A percentile compares a stretch with the other conserved stretches of the same genome.
Evolutionary conservation across 768 basidiomycete species (phyloP).

Genomic region (Lactarius trivialis): DNA sequence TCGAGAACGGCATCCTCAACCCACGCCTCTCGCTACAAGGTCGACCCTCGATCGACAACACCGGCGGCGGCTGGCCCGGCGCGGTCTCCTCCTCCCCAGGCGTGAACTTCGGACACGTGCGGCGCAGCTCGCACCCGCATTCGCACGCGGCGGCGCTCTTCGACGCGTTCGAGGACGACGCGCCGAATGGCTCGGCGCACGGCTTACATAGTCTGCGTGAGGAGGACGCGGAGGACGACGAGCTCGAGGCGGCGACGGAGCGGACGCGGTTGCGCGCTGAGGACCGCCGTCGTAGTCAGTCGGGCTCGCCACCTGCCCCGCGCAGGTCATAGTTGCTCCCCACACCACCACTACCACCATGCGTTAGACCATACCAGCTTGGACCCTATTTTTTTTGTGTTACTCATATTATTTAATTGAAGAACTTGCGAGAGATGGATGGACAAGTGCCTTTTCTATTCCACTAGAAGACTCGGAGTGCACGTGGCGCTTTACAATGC

Average conservation of each 20-base stretch:
- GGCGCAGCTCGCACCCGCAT: conserved; percentile 46
- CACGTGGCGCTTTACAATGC: too few relatives aligned
- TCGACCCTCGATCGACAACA: conserved; percentile 75
- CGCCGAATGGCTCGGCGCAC: conserved; percentile 33
- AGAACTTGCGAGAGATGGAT: not conserved
- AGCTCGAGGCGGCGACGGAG: conserved; percentile 38
- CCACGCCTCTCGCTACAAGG: conserved; percentile 78
- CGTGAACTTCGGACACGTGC: conserved; percentile 29
- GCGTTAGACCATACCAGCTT: conserved; percentile 4
- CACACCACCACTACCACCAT: not conserved
- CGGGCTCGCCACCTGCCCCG: conserved; percentile 6
- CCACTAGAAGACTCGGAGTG: too few relatives aligned
- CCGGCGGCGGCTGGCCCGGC: conserved; percentile 61
- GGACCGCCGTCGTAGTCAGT: conserved; percentile 18
- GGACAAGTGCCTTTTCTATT: not conserved
- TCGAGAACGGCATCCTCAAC: conserved; percentile 65
- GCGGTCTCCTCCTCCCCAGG: conserved; percentile 29
- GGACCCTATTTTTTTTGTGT: not conserved
- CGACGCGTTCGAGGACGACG: conserved; percentile 65
- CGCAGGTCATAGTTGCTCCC: conserved; percentile 8
- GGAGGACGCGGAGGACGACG: conserved; percentile 49
- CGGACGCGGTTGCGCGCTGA: conserved; percentile 40
- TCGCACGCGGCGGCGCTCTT: conserved; percentile 42
- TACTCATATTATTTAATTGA: conserved; percentile 11
- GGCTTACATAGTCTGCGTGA: conserved; percentile 62